Base-by-base conservation (phyloP, 2,329 filamentous ascomycete species). In the Ascochyta koolunga region DNA sequence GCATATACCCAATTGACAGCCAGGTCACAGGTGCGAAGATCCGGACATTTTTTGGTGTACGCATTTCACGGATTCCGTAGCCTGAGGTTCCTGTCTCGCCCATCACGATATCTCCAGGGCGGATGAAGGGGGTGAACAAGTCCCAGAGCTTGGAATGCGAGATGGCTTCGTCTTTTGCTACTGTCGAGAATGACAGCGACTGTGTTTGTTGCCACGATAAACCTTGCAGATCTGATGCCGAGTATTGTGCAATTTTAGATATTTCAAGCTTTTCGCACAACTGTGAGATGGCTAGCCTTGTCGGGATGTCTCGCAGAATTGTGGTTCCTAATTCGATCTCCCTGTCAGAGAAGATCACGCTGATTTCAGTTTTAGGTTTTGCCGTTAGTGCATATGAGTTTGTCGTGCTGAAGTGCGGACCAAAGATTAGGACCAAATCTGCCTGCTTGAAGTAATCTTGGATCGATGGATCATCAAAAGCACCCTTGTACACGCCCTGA, bases 1-100 rank as follows among this genome's bases (percentile, higher is more conserved):
- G 78, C 71, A 84, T 86, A 69, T 84, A 86, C 0, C 83, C 83
- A 51, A 86, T 86, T 0, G 82, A 86, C 1, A 60, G 11, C 58
- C 58, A 60, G 2, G 58, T 60, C 10, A 60, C 58, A 6, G 58
- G 54, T 10, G 54, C 50, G 18, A 58, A 60, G 11, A 58, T 18
- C 1, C 58, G 51, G 4, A 56, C 56, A 19, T 54, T 55, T 2
- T 48, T 22, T 36, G 58, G 58, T 21, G 56, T 56, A 16, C 40
- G 55, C 58, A 60, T 60, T 27, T 60, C 58, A 21, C 58, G 54
- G 5, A 56, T 55, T 9, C 2, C 55, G 31, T 54, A 58, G 18
- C 45, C 50, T 6, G 55, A 46, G n/a, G 84, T 87, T 5, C 84
- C 85, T 0, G 84, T 85, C 66, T 86, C 84, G 4, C 79, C 79